Percentiles rank a stretch among this genome's conserved stretches.
Evolutionary conservation across 306 rosid genomes (phyloP).

Genomic region (Vigna unguiculata): DNA sequence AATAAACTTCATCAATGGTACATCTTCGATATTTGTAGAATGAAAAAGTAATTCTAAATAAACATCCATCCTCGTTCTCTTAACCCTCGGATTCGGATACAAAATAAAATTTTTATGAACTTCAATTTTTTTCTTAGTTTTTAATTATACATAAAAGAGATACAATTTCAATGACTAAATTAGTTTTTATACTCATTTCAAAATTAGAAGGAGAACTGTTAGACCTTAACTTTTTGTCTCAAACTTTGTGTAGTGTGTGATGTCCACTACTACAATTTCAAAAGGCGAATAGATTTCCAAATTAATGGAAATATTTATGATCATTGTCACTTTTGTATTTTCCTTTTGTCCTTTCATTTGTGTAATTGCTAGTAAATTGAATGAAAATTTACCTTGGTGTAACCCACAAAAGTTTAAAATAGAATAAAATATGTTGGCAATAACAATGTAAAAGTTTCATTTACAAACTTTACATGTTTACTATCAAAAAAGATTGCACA

Average conservation of each 20-base stretch:
- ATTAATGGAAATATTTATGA: not conserved
- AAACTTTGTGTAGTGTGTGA: not conserved
- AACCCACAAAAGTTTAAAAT: conserved; percentile 1
- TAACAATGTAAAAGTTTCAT: conserved; percentile 9
- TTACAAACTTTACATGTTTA: conserved; percentile 36
- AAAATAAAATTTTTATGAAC: too few relatives aligned
- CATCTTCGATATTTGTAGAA: too few relatives aligned
- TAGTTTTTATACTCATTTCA: too few relatives aligned
- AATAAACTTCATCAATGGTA: not conserved
- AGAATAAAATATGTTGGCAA: conserved; percentile 1
- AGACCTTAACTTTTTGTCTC: not conserved
- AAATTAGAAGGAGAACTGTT: not conserved
- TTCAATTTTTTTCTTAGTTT: too few relatives aligned
- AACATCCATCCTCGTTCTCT: too few relatives aligned
- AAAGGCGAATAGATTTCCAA: not conserved
- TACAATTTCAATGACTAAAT: too few relatives aligned
- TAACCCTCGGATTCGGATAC: too few relatives aligned
- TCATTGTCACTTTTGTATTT: conserved; percentile 21
- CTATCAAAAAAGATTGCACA: conserved; percentile 10
- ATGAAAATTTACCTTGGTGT: not conserved
- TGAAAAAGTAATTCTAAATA: too few relatives aligned
- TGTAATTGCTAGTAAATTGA: conserved; percentile 13
- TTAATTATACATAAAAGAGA: too few relatives aligned
- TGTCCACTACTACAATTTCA: not conserved
- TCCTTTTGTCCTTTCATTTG: not conserved